Conservation (phyloP, 2,329 filamentous ascomycete genomes). For the Penicillium sp. region DNA sequence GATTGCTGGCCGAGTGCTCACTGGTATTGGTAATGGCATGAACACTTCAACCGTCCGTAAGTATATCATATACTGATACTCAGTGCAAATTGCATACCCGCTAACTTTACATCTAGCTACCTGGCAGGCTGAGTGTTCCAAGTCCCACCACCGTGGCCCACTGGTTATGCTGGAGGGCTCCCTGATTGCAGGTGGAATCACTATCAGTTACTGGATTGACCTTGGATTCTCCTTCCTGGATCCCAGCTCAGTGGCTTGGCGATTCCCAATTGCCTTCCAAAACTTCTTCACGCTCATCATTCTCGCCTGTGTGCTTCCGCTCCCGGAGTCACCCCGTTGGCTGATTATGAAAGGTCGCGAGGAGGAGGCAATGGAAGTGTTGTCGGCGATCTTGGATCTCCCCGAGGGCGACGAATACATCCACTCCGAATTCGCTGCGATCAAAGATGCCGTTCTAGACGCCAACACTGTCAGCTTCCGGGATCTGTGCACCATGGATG, state of each 20-base stretch:
- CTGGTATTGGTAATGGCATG: conserved; percentile 54
- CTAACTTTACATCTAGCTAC: conserved; percentile 7
- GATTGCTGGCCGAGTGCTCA: conserved; percentile 53
- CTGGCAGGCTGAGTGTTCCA: conserved; percentile 43
- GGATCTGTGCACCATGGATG: conserved; percentile 59
- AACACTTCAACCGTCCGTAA: conserved; percentile 55
- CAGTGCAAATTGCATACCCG: neutral
- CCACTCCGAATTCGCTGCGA: conserved; percentile 47
- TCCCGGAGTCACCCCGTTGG: conserved; percentile 59
- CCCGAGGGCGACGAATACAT: conserved; percentile 45
- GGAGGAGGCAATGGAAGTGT: conserved; percentile 48
- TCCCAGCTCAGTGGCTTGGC: conserved; percentile 47
- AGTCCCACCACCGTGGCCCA: conserved; percentile 50
- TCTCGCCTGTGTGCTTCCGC: conserved; percentile 43
- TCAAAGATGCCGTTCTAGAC: conserved; percentile 52
- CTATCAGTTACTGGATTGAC: conserved; percentile 50
- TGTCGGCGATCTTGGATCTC: conserved; percentile 48
- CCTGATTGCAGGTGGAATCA: conserved; percentile 50
- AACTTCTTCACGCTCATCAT: conserved; percentile 55
- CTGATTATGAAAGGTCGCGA: conserved; percentile 55
- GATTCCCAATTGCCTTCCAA: conserved; percentile 58
- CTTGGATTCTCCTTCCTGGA: conserved; percentile 54
- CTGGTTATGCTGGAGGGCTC: conserved; percentile 53
- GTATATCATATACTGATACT: conserved; percentile 22
- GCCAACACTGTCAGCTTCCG: conserved; percentile 52